Percentiles rank a stretch among this genome's conserved stretches.
phyloP scores from a whole-genome alignment of 78 protist species.

The Isochrysis galbana region DNA sequence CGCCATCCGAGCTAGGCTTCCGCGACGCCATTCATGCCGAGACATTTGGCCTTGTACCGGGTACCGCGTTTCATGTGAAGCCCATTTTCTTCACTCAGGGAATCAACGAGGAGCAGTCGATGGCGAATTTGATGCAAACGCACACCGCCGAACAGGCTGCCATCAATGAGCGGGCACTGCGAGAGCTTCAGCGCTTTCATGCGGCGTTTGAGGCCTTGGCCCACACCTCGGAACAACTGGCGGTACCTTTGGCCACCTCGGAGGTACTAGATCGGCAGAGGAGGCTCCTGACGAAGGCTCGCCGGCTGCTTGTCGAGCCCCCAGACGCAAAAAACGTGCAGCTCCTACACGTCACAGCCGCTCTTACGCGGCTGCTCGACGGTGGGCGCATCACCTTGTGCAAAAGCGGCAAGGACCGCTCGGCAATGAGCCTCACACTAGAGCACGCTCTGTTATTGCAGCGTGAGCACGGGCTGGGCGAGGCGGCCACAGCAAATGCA shows the following conservation, averaged over 20 bases:
- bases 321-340: background rate
- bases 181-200: background rate
- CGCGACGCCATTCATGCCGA: background rate
- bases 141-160: background rate
- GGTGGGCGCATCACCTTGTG: background rate
- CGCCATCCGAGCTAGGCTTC: background rate
- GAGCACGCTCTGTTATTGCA: background rate
- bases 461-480: background rate
- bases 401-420: constrained; percentile 3
- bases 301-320: background rate
- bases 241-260: background rate
- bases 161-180: background rate
- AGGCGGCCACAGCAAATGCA: background rate
- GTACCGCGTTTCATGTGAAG: background rate
- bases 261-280: background rate
- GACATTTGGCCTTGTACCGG: background rate
- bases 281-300: background rate
- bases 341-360: background rate
- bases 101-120: background rate
- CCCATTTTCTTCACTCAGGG: background rate
- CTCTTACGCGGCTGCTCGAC: background rate
- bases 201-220: background rate
- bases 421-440: background rate
- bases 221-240: no score
- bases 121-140: background rate